These are phyloP conservation scores for Udeniomyces megalosporus DNA, from an alignment of 768 basidiomycete species.

Conservation along the genomic window DNA sequence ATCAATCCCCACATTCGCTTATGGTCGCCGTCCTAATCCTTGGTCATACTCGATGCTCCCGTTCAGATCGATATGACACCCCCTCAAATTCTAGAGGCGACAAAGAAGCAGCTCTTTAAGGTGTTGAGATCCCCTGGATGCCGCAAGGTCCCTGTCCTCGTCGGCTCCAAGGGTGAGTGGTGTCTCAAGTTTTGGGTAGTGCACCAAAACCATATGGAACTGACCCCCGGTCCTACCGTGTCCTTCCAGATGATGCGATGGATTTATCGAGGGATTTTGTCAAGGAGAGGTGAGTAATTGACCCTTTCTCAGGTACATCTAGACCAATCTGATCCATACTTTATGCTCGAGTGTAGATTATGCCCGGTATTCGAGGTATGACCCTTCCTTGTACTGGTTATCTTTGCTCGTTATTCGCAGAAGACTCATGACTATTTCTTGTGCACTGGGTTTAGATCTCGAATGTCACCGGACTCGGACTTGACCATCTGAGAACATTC, in stretches of 20 bases:
- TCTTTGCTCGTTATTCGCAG: not conserved
- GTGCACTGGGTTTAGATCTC: conserved; percentile 35
- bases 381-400: not conserved
- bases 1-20: conserved; percentile 7
- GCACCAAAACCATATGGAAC: too few species aligned
- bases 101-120: conserved; percentile 79
- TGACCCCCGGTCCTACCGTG: too few species aligned
- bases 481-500: conserved; percentile 49
- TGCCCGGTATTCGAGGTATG: conserved; percentile 69
- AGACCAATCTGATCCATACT: too few species aligned
- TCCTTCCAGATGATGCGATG: too few species aligned
- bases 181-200: too few species aligned
- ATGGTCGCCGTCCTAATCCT: not conserved
- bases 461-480: conserved; percentile 53
- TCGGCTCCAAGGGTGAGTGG: too few species aligned
- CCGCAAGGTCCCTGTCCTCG: conserved; percentile 50
- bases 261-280: conserved; percentile 37
- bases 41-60: too few species aligned
- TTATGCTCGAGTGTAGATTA: too few species aligned
- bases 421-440: too few species aligned
- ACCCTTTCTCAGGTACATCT: too few species aligned
- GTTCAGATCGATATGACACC: conserved; percentile 91
- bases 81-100: conserved; percentile 74
- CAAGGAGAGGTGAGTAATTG: conserved; percentile 50
- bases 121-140: conserved; percentile 86